A percentile compares a stretch with the other conserved stretches of the same genome.
phyloP scores from a whole-genome alignment of 768 basidiomycete species.

The Pleurotus djamor region DNA sequence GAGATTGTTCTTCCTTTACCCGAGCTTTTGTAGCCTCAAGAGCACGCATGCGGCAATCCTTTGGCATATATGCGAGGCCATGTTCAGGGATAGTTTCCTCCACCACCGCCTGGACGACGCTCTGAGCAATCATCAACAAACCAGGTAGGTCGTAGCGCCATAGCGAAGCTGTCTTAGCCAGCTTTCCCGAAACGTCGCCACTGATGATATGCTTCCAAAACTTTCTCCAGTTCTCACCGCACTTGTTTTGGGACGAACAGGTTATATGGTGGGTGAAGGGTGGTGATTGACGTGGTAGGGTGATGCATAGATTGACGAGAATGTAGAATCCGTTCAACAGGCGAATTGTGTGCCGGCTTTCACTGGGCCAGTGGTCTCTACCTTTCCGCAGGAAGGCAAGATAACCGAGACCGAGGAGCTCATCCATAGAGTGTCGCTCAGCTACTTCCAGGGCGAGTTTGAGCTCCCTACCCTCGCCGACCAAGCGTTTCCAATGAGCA shows the following conservation, averaged over 20 bases:
- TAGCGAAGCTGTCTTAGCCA: slow-evolving; percentile 2
- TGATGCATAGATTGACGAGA: slow-evolving; percentile 41
- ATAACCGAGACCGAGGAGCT: slow-evolving; percentile 48
- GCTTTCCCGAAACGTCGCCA: slow-evolving; percentile 19
- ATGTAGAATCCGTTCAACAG: slow-evolving; percentile 53
- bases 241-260: slow-evolving; percentile 17
- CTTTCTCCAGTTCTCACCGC: slow-evolving; percentile 40
- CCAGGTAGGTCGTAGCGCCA: slow-evolving; percentile 34
- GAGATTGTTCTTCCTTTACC: slow-evolving; percentile 44
- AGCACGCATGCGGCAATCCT: slow-evolving; percentile 41
- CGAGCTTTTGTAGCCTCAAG: slow-evolving; percentile 38
- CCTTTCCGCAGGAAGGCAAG: slow-evolving; percentile 52
- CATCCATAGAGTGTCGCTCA: slow-evolving; percentile 43
- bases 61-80: slow-evolving; percentile 37
- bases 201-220: slow-evolving; percentile 45
- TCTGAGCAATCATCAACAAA: slow-evolving; percentile 44
- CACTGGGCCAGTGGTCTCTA: slow-evolving; percentile 44
- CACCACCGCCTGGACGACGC: slow-evolving; percentile 41
- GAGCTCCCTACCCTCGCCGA: slow-evolving; percentile 42
- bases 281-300: slow-evolving; percentile 40
- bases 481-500: slow-evolving; percentile 44
- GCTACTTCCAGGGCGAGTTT: slow-evolving; percentile 42
- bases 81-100: slow-evolving; percentile 38
- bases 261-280: slow-evolving; percentile 35
- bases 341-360: slow-evolving; percentile 46